Base-by-base conservation (phyloP, 495 filamentous ascomycete species). In the Antarctomyces pellizariae region DNA sequence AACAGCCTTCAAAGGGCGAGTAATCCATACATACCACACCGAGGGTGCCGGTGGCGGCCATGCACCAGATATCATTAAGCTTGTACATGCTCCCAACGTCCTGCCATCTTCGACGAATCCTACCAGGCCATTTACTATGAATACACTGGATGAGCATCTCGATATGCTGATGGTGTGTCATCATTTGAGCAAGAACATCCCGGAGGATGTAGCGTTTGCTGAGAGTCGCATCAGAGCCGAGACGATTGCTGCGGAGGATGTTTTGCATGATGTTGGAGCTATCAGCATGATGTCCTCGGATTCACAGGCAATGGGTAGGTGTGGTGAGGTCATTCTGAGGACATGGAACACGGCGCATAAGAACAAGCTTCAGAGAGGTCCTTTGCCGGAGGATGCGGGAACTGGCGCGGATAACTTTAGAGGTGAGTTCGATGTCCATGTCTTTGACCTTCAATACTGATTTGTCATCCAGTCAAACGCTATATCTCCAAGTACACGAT, bases 101-200 rank as follows among this genome's bases (percentile, higher is more conserved):
- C 64, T 97, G 2, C 86, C 86, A 5, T 79, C 71, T 8, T 78
- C 69, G 25, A 97, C 86, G 0, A 97, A 91, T 49, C 86, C 86
- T 0, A 97, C 86, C 9, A 60, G 86, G 2, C 86, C 86, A 2
- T 95, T 71, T 53, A 97, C 86, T 6, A 47, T 54, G 21, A 97
- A 97, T 53, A 97, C 86, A 3, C 62, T 95, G 0, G 86, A 93
- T 34, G 86, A 97, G 52, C 86, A 97, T 50, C 64, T 93, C 1
- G 86, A 95, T 48, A 97, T 97, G 86, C 49, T 97, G 18, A 95
- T 95, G 86, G 78, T 90, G 14, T 97, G 86, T 62, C 86, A 97
- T 43, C 89, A 97, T 43, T 52, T 95, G 11, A 75, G 66, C 24
- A 79, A 74, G 49, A 68, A 89, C 43, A 93, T 93, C 31, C 77